phyloP scores from a whole-genome alignment of 352 stramenopile species.

The Pythium brassicae region DNA sequence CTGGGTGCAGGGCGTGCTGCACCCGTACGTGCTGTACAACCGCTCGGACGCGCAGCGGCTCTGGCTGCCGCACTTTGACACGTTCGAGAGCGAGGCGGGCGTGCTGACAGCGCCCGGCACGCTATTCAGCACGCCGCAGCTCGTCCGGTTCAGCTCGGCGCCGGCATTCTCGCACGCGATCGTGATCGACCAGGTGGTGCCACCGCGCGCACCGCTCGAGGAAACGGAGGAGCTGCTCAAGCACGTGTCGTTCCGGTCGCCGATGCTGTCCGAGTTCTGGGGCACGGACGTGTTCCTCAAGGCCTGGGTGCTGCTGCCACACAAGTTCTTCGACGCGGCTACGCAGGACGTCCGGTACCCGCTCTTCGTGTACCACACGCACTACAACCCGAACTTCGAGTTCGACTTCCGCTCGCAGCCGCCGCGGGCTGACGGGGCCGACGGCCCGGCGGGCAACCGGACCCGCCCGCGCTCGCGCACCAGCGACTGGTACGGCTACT shows the following conservation, averaged over 20 bases:
- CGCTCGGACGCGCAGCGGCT: slow-evolving; percentile 28
- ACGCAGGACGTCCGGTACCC: slow-evolving; percentile 60
- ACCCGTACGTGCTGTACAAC: slow-evolving; percentile 42
- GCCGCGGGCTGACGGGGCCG: slow-evolving; percentile 12
- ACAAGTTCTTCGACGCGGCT: slow-evolving; percentile 54
- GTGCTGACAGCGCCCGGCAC: slow-evolving; percentile 55
- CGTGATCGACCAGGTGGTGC: slow-evolving; percentile 40
- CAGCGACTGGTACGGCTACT: slow-evolving; percentile 56
- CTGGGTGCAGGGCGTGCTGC: slow-evolving; percentile 37
- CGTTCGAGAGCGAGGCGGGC: slow-evolving; percentile 28
- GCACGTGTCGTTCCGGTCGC: slow-evolving; percentile 61
- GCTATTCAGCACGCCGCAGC: slow-evolving; percentile 50
- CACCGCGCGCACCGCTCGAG: slow-evolving; percentile 27
- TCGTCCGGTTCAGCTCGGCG: slow-evolving; percentile 30
- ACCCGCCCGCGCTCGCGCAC: slow-evolving; percentile 1
- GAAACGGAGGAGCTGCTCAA: slow-evolving; percentile 54
- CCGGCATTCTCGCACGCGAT: slow-evolving; percentile 34
- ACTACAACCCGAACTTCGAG: slow-evolving; percentile 65
- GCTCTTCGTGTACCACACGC: slow-evolving; percentile 72
- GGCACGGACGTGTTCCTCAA: slow-evolving; percentile 65
- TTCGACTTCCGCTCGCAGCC: slow-evolving; percentile 38
- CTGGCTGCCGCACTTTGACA: slow-evolving; percentile 37
- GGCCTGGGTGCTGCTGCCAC: slow-evolving; percentile 63
- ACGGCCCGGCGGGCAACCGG: slow-evolving; percentile 13
- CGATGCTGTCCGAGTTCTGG: slow-evolving; percentile 62